Evolutionary conservation across 495 filamentous ascomycete genomes (phyloP).

Genomic region (Penicillium coprophilum): DNA sequence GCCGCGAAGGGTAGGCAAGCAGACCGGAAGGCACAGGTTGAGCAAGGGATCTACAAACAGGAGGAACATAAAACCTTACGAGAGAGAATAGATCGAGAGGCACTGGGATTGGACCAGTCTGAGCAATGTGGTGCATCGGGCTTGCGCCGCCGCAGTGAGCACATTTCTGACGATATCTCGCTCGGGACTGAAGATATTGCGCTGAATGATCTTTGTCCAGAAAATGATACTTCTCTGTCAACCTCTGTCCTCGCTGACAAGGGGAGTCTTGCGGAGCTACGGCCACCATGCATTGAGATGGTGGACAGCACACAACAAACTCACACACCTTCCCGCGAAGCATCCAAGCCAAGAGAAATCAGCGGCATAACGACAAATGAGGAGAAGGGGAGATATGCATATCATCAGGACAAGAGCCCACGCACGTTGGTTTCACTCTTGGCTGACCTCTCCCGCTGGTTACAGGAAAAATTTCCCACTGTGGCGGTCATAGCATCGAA

Average conservation of each 20-base stretch:
- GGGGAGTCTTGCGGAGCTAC: slow-evolving; percentile 14
- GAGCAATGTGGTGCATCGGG: neutral
- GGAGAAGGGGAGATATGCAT: slow-evolving; percentile 12
- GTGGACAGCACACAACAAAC: neutral
- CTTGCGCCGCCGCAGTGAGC: neutral
- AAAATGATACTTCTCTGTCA: slow-evolving; percentile 11
- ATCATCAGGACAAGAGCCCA: slow-evolving; percentile 5
- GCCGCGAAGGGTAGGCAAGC: slow-evolving; percentile 55
- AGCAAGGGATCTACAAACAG: slow-evolving; percentile 36
- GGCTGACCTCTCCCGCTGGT: slow-evolving; percentile 49
- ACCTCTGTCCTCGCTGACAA: slow-evolving; percentile 12
- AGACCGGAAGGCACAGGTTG: slow-evolving; percentile 51
- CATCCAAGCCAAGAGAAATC: slow-evolving; percentile 2
- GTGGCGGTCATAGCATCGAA: slow-evolving; percentile 57
- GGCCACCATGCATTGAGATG: neutral
- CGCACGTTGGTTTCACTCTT: slow-evolving; percentile 50
- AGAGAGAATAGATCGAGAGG: slow-evolving; percentile 3
- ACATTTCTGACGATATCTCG: neutral
- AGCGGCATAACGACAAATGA: slow-evolving; percentile 12
- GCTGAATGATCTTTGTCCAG: neutral
- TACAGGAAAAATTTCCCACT: slow-evolving; percentile 65
- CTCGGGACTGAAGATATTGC: neutral
- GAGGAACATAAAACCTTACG: slow-evolving; percentile 1
- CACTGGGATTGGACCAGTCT: neutral
- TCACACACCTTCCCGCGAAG: slow-evolving; percentile 9